These are phyloP conservation scores for Heliamphora pulchella DNA, from an alignment of 179 eudicot genomes.

Conservation along the genomic window DNA sequence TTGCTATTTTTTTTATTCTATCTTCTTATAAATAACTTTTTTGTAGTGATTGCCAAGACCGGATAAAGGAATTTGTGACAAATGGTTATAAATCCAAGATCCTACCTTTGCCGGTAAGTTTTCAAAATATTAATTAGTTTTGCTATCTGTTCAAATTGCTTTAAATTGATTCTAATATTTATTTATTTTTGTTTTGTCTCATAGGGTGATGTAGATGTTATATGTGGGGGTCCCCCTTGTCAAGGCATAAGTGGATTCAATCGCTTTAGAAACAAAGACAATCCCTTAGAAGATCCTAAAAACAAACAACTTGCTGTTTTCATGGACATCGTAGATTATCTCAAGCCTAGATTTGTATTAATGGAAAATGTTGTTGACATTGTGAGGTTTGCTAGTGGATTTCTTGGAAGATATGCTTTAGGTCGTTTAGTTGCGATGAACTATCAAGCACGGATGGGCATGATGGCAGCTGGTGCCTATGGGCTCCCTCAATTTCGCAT, in stretches of 20 bases:
- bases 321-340: slow-evolving; percentile 57
- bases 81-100: slow-evolving; percentile 38
- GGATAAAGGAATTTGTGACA: slow-evolving; percentile 53
- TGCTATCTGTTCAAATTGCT: neutral
- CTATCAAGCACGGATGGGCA: slow-evolving; percentile 67
- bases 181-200: slow-evolving; percentile 9
- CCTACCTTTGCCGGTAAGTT: slow-evolving; percentile 72
- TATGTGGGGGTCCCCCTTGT: slow-evolving; percentile 94
- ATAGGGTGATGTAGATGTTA: slow-evolving; percentile 71
- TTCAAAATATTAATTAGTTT: neutral
- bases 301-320: slow-evolving; percentile 53
- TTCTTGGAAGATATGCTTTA: slow-evolving; percentile 49
- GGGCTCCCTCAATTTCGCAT: slow-evolving; percentile 74
- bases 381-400: slow-evolving; percentile 42
- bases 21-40: neutral
- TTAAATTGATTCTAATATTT: neutral
- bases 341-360: slow-evolving; percentile 49
- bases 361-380: slow-evolving; percentile 84
- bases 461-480: slow-evolving; percentile 75
- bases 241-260: slow-evolving; percentile 89
- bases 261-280: slow-evolving; percentile 39
- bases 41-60: slow-evolving; percentile 45
- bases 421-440: slow-evolving; percentile 56
- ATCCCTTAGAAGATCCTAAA: slow-evolving; percentile 50
- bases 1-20: neutral